Conservation (phyloP, 1,284 basidiomycete species). For the Xerocomus minutiporus region DNA sequence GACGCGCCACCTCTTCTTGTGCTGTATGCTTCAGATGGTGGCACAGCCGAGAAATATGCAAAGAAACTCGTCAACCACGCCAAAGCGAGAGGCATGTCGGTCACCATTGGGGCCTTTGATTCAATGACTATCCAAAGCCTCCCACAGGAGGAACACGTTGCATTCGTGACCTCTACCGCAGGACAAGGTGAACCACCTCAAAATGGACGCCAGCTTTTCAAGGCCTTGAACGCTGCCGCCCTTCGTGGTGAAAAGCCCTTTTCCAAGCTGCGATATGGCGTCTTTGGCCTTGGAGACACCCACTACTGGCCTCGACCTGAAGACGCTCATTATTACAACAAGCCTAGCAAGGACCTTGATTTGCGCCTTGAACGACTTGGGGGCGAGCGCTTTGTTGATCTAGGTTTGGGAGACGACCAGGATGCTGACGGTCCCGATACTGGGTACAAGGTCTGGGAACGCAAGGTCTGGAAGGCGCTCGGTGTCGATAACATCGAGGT, state of each 20-base stretch:
- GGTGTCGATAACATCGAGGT: conserved; percentile 91
- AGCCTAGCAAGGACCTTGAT: conserved; percentile 90
- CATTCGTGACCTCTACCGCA: conserved; percentile 93
- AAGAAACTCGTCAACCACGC: conserved; percentile 84
- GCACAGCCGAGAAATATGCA: conserved; percentile 92
- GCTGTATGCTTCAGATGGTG: conserved; percentile 92
- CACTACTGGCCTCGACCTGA: conserved; percentile 99
- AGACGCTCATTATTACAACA: conserved; percentile 98
- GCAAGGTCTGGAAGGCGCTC: conserved; percentile 88
- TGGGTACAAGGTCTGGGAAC: conserved; percentile 95
- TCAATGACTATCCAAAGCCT: conserved; percentile 74
- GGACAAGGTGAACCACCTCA: conserved; percentile 98
- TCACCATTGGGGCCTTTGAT: conserved; percentile 71
- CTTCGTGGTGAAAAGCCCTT: conserved; percentile 54
- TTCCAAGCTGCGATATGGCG: conserved; percentile 67
- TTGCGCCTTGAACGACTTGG: conserved; percentile 73
- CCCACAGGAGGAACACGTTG: conserved; percentile 76
- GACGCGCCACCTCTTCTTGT: conserved; percentile 89
- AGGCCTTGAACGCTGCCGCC: conserved; percentile 72
- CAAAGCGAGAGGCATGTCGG: conserved; percentile 80
- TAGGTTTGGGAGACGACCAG: conserved; percentile 95
- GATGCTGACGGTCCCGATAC: conserved; percentile 96
- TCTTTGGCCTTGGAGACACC: conserved; percentile 96
- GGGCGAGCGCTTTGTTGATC: conserved; percentile 62
- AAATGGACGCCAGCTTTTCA: conserved; percentile 90